phyloP scores from a whole-genome alignment of 768 basidiomycete species.

The Amanita fuliginea region DNA sequence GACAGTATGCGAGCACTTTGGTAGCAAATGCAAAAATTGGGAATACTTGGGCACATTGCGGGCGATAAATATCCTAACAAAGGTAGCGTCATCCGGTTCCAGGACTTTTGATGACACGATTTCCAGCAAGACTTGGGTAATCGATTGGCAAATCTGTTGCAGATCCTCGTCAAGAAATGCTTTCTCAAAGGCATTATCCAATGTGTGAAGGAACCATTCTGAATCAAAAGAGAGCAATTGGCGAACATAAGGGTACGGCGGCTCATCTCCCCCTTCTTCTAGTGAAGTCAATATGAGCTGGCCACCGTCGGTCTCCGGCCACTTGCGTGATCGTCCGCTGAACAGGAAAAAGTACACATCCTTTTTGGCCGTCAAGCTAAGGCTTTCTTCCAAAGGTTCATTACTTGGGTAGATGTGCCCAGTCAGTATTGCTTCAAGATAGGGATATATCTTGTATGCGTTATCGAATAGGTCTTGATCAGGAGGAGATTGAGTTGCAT shows the following conservation, averaged over 20 bases:
- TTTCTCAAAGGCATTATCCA: slow-evolving; percentile 95
- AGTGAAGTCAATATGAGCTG: slow-evolving; percentile 66
- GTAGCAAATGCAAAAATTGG: slow-evolving; percentile 65
- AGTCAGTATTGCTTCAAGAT: slow-evolving; percentile 68
- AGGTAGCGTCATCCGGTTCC: slow-evolving; percentile 54
- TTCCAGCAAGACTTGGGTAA: slow-evolving; percentile 79
- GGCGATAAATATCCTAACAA: slow-evolving; percentile 92
- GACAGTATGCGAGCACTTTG: slow-evolving; percentile 56
- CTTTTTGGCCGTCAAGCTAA: slow-evolving; percentile 58
- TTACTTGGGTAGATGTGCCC: slow-evolving; percentile 85
- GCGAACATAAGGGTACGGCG: slow-evolving; percentile 84
- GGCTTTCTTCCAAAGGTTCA: slow-evolving; percentile 51
- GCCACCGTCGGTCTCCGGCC: slow-evolving; percentile 60
- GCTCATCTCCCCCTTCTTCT: slow-evolving; percentile 65
- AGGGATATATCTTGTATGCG: slow-evolving; percentile 89
- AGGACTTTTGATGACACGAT: slow-evolving; percentile 49
- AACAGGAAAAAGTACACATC: slow-evolving; percentile 79
- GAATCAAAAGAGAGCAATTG: slow-evolving; percentile 81
- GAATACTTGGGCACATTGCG: slow-evolving; percentile 96
- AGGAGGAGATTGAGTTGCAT: slow-evolving; percentile 16
- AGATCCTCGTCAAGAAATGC: slow-evolving; percentile 75
- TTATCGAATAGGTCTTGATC: slow-evolving; percentile 28
- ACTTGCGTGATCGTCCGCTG: slow-evolving; percentile 64
- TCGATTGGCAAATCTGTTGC: slow-evolving; percentile 59
- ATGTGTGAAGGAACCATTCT: slow-evolving; percentile 85